These are phyloP conservation scores for Cladobotryum mycophilum DNA, from an alignment of 2,329 filamentous ascomycete genomes.

Conservation along the genomic window DNA sequence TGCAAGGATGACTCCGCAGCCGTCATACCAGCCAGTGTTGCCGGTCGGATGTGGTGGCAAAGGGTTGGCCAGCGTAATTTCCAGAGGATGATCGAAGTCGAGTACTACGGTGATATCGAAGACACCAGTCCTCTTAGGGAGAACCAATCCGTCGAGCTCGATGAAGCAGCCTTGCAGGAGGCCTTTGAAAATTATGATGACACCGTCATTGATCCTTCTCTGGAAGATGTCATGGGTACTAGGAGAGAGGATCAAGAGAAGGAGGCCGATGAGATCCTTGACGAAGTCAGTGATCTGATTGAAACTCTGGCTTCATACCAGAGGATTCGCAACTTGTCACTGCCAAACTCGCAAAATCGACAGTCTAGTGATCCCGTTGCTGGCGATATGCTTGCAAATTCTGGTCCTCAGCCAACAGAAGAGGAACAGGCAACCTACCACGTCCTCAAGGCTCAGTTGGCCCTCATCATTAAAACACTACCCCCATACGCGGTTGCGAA, in stretches of 20 bases:
- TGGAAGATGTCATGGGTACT: conserved; percentile 46
- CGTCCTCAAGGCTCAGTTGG: conserved; percentile 67
- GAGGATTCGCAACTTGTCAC: conserved; percentile 66
- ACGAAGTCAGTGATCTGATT: conserved; percentile 68
- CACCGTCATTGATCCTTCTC: conserved; percentile 49
- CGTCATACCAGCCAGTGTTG: conserved; percentile 59
- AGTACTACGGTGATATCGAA: conserved; percentile 37
- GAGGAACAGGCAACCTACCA: conserved; percentile 60
- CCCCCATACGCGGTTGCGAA: conserved; percentile 84
- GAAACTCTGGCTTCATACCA: conserved; percentile 74
- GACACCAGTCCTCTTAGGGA: conserved; percentile 31
- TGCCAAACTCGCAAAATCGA: conserved; percentile 58
- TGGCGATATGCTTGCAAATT: conserved; percentile 61
- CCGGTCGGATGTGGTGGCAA: conserved; percentile 72
- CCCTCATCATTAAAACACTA: conserved; percentile 65
- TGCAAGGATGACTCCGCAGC: conserved; percentile 67
- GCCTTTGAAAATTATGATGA: conserved; percentile 55
- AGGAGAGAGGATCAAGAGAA: conserved; percentile 57
- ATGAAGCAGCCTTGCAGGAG: conserved; percentile 47
- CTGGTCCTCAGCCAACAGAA: conserved; percentile 60
- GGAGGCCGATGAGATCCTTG: conserved; percentile 62
- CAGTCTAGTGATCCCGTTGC: conserved; percentile 56
- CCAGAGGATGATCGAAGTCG: conserved; percentile 54
- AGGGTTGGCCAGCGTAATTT: conserved; percentile 60
- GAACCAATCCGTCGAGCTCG: conserved; percentile 34